phyloP scores from a whole-genome alignment of 805 yeast species.

The Jamesozyma piceae region DNA sequence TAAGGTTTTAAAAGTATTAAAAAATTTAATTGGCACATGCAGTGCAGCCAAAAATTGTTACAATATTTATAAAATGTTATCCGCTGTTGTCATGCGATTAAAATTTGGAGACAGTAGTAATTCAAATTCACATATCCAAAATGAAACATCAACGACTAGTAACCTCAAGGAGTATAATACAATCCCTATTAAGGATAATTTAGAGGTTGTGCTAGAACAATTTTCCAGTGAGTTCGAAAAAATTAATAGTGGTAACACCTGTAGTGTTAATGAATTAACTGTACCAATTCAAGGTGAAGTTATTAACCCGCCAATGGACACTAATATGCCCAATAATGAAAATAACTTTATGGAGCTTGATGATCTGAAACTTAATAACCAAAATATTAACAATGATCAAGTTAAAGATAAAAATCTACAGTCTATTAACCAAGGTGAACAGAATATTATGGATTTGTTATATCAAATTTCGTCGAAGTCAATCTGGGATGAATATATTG shows the following conservation, averaged over 20 bases:
- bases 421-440: conserved; percentile 1
- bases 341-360: background rate
- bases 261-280: background rate
- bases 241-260: conserved; percentile 1
- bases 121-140: background rate
- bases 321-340: background rate
- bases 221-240: conserved; percentile 43
- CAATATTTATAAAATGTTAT: conserved; percentile 60
- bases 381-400: background rate
- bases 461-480: conserved; percentile 55
- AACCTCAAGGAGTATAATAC: background rate
- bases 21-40: conserved; percentile 56
- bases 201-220: conserved; percentile 29
- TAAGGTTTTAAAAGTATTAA: conserved; percentile 48
- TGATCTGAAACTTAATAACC: background rate
- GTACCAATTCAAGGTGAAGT: background rate
- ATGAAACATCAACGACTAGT: background rate
- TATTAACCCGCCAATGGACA: background rate
- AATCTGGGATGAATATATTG: conserved; percentile 45
- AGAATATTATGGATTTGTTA: conserved; percentile 50
- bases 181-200: background rate
- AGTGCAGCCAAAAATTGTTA: conserved; percentile 69
- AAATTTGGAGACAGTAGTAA: conserved; percentile 28
- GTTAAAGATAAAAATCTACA: background rate
- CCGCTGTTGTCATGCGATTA: conserved; percentile 61